Evolutionary conservation across 208 protist genomes (phyloP), one percentile per base, ranked within the genome.

Genomic region (Phytomonas sp.): DNA sequence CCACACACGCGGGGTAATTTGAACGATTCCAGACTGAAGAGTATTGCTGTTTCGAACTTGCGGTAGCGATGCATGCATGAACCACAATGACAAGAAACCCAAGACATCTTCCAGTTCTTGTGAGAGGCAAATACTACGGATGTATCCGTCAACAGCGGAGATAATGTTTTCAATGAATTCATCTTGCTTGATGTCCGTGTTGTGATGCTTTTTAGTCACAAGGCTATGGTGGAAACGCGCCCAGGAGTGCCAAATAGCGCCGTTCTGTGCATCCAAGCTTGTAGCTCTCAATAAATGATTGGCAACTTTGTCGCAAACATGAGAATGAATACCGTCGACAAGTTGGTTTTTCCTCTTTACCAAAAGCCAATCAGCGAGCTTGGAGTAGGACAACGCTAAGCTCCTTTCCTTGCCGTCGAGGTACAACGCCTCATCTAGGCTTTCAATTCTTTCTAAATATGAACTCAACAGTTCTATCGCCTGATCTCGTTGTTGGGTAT

Each of bases 41-140:
- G 80, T 83, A 8, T 68, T 61, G 74, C 79, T 94, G 60, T 45
- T 73, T 67, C 87, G 79, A 29, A 94, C 77, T 66, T 78, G 64
- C 34, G 77, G 78, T 29, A 87, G 67, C 29, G 82, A 70, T 23
- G 60, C 31, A 23, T 62, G 37, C 65, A 69, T 69, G 83, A 99
- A 99, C 97, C 97, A 99, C 32, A 99, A 82, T 37, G 97, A 99
- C 36, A 99, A 81, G 64, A 99, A 94, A n/a, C 99, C 91, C 31
- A 99, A 86, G 49, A 97, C 91, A 80, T 99, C 98, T 87, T 99
- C 98, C 23, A 93, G 80, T 69, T 94, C 88, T 70, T 91, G 75
- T 10, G 88, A 84, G 69, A 91, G 76, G 62, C 73, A 93, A 59
- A 91, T 80, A 66, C 87, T 96, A 49, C 88, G 87, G 73, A 99